Evolutionary conservation across 2,329 filamentous ascomycete species (phyloP).

Genomic region (Fusarium udum): DNA sequence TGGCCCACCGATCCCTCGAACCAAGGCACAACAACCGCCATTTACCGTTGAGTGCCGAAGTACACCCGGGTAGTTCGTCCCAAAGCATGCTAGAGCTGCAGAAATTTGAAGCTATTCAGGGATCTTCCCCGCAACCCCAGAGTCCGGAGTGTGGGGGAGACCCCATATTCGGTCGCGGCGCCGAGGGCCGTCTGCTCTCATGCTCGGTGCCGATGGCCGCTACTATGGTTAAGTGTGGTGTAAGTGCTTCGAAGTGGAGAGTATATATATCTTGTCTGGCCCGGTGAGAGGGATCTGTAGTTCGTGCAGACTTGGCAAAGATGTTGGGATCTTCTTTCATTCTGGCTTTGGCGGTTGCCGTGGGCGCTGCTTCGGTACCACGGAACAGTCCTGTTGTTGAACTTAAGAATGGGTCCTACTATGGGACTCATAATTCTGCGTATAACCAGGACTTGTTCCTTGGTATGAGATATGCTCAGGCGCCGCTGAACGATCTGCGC

Average conservation of each 20-base stretch:
- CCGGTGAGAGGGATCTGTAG: background rate
- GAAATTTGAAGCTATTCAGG: background rate
- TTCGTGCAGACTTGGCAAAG: background rate
- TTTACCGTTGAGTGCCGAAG: background rate
- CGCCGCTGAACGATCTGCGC: conserved; percentile 21
- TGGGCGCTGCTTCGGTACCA: background rate
- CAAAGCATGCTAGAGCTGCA: background rate
- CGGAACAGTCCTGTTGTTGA: background rate
- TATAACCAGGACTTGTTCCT: conserved; percentile 31
- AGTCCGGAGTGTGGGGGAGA: conserved; percentile 14
- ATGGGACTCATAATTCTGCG: background rate
- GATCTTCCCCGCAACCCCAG: conserved; percentile 14
- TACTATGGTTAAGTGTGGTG: background rate
- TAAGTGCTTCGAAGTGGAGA: background rate
- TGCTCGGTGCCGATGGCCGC: conserved; percentile 17
- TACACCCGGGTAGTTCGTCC: background rate
- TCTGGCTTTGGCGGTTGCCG: background rate
- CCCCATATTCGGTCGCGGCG: conserved; percentile 16
- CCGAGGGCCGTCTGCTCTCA: background rate
- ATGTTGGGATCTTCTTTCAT: conserved; percentile 7
- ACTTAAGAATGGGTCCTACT: conserved; percentile 29
- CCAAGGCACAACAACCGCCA: background rate
- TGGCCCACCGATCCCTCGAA: background rate
- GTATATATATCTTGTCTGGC: background rate
- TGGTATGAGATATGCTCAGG: conserved; percentile 28